Evolutionary conservation across 768 basidiomycete genomes (phyloP).

Genomic region (Rhizopogon salebrosus): DNA sequence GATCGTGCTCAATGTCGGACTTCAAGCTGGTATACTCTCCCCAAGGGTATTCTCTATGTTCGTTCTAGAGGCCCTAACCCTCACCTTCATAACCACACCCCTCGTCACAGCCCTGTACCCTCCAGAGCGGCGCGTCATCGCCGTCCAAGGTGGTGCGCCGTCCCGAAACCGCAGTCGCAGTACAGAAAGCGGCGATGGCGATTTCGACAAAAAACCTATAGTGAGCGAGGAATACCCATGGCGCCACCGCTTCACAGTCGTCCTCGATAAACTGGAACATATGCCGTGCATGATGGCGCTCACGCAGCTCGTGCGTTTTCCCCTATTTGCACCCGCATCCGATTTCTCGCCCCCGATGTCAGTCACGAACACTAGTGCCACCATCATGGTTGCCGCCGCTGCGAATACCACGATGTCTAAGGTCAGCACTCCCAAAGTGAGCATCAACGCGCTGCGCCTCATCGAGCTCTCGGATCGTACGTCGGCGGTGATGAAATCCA

Average conservation of each 20-base stretch:
- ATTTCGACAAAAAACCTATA: conserved; percentile 4
- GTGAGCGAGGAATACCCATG: conserved; percentile 20
- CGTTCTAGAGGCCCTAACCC: conserved; percentile 73
- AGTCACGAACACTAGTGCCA: no score
- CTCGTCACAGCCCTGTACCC: conserved; percentile 66
- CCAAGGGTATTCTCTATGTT: conserved; percentile 90
- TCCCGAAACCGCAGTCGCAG: conserved; percentile 25
- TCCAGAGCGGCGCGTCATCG: conserved; percentile 46
- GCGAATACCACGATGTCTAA: neutral
- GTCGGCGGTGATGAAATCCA: conserved; percentile 56
- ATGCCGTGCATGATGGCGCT: conserved; percentile 87
- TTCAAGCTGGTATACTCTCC: conserved; percentile 73
- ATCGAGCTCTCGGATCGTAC: conserved; percentile 76
- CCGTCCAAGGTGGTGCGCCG: conserved; percentile 29
- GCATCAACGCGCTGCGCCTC: conserved; percentile 75
- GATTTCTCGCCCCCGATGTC: conserved; percentile 6
- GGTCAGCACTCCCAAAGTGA: conserved; percentile 26
- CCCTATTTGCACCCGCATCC: conserved; percentile 3
- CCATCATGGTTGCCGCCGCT: neutral
- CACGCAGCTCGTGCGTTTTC: conserved; percentile 69
- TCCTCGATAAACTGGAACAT: conserved; percentile 88
- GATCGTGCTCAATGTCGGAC: conserved; percentile 93
- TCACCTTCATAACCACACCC: conserved; percentile 87
- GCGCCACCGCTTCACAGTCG: conserved; percentile 71
- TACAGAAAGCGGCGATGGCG: conserved; percentile 25